Percentiles rank a stretch among this genome's conserved stretches.
Evolutionary conservation across 768 basidiomycete species (phyloP).

Genomic region (Xerocomus brunneocitrinus): DNA sequence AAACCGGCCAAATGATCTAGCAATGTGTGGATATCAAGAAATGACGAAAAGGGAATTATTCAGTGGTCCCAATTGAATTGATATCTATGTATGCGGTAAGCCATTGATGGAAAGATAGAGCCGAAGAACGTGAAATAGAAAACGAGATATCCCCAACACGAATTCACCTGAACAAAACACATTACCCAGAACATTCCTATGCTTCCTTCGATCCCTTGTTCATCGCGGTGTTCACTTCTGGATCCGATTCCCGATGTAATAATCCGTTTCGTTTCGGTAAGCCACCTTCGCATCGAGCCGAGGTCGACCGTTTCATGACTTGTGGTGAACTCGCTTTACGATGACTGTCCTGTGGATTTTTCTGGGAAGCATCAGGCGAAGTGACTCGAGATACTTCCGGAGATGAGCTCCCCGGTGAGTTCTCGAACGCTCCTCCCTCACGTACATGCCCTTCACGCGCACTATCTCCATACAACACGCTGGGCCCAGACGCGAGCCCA

Average conservation of each 20-base stretch:
- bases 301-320: conserved; percentile 27
- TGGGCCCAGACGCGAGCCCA: conserved; percentile 1
- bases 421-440: conserved; percentile 8
- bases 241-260: conserved; percentile 29
- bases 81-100: conserved; percentile 11
- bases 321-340: conserved; percentile 17
- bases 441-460: not conserved
- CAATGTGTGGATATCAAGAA: conserved; percentile 26
- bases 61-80: conserved; percentile 10
- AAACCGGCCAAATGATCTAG: conserved; percentile 18
- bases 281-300: conserved; percentile 26
- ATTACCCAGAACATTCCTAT: conserved; percentile 10
- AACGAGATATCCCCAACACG: conserved; percentile 1
- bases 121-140: conserved; percentile 5
- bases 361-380: conserved; percentile 5
- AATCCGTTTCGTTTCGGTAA: conserved; percentile 25
- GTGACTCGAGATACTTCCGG: conserved; percentile 3
- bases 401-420: conserved; percentile 5
- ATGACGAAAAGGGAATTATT: conserved; percentile 2
- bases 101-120: not conserved
- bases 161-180: conserved; percentile 11
- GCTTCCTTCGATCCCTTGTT: conserved; percentile 25
- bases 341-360: conserved; percentile 12
- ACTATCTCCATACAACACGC: not conserved
- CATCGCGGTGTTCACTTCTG: conserved; percentile 21